Base-by-base conservation (phyloP, 2,329 filamentous ascomycete species). In the Ceratocystis papillata region DNA sequence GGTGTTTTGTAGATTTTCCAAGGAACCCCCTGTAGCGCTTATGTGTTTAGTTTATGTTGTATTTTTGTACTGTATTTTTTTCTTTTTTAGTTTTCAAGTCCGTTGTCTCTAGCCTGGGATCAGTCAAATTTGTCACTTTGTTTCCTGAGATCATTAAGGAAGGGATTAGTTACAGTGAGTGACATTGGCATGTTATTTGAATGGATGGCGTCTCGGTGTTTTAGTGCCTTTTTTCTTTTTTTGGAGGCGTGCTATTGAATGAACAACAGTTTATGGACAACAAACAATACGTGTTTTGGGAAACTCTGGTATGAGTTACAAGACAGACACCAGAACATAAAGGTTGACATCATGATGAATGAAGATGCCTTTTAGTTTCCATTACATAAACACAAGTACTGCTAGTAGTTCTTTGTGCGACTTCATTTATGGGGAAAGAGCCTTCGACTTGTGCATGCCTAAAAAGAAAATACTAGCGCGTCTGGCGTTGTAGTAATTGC, bases 171-270 rank as follows among this genome's bases (percentile, higher is more conserved):
- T 2, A 8, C 28, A 5, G 55, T 33, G 28, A 5, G 55, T 33
- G 28, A 59, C 53, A 30, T 33, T 59, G 55, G 55, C 55, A 59
- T 59, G 55, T 59, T 59, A 59, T 59, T 59, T 37, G 28, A 30
- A n/a, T 37, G 30, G 25, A 59, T 37, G 4, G 41, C 12, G 5
- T 46, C 20, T 17, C 46, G 5, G 20, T 62, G 60, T 28, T 45
- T 45, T 45, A 62, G 17, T 17, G 28, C 0, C 53, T 33, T 8
- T 50, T 50, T 20, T 22, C n/a, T 50, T 50, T 20, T 50, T 20
- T 50, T 50, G 6, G n/a, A 50, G 48, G 15, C 25, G n/a, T 22
- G 17, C 8, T 53, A 53, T 25, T 15, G 17, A 48, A 48, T 53
- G 48, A 53, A 53, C 10, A 53, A 5, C 15, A 3, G 37, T 5